A percentile compares a stretch with the other conserved stretches of the same genome.
phyloP scores from a whole-genome alignment of 768 basidiomycete species.

The Amanita subjunquillea region DNA sequence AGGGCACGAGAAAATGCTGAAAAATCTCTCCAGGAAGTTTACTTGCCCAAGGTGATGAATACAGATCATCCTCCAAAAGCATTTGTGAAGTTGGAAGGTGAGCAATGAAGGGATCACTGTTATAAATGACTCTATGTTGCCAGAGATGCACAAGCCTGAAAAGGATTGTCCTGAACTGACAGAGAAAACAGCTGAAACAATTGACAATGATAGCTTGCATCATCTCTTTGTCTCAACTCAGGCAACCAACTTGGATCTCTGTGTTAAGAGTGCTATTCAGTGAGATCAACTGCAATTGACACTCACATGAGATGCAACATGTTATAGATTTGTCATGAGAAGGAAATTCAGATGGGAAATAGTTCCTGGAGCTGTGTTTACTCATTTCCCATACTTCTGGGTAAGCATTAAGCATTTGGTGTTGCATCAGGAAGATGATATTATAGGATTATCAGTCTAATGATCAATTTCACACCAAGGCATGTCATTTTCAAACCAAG shows the following conservation, averaged over 20 bases:
- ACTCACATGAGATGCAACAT: background rate
- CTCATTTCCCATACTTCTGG: background rate
- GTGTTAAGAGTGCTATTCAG: conserved; percentile 7
- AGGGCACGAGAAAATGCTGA: no score
- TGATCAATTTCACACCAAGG: background rate
- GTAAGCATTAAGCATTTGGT: background rate
- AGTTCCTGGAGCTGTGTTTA: background rate
- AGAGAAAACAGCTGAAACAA: no score
- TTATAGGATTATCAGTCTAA: background rate
- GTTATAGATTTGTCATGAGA: background rate
- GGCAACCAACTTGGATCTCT: conserved; percentile 14
- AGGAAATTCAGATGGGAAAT: background rate
- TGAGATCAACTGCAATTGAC: background rate
- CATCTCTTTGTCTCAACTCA: conserved; percentile 11
- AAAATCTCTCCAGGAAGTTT: no score
- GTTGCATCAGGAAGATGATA: background rate
- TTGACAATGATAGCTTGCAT: no score
- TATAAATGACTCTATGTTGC: no score
- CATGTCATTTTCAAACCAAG: background rate
- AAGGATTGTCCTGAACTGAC: no score
- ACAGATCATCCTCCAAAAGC: no score
- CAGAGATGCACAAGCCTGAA: no score
- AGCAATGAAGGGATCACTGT: no score
- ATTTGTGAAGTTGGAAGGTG: no score
- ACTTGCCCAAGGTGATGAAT: no score